These are phyloP conservation scores for Diaporthe humulicola DNA, from an alignment of 2,329 filamentous ascomycete genomes.

Conservation along the genomic window DNA sequence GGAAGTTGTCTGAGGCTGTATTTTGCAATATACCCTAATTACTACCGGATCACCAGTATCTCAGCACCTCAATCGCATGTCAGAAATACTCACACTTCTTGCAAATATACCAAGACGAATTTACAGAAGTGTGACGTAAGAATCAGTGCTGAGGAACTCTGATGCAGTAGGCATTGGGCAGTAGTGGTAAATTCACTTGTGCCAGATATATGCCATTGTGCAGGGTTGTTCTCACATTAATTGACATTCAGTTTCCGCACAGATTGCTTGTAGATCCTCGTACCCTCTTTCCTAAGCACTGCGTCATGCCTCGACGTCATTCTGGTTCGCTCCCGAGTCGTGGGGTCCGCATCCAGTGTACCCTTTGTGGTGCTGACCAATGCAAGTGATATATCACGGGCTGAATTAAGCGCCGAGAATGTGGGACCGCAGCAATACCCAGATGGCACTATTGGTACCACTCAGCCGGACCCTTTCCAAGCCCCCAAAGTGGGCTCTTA, in stretches of 20 bases:
- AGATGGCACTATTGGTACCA: neutral
- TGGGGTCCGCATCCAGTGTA: neutral
- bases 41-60: no score
- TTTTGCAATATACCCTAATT: neutral
- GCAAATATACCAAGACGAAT: neutral
- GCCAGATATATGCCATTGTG: neutral
- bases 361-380: neutral
- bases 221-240: no score
- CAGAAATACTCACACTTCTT: neutral
- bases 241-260: no score
- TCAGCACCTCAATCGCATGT: neutral
- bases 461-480: neutral
- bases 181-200: neutral
- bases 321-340: neutral
- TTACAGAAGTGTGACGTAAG: neutral
- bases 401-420: neutral
- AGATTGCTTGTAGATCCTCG: neutral
- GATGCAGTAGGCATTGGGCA: no score
- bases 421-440: neutral
- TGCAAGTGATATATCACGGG: conserved; percentile 2
- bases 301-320: conserved; percentile 1
- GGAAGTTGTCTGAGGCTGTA: neutral
- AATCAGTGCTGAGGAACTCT: neutral
- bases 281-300: neutral
- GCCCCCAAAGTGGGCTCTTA: neutral